Conservation (phyloP, 805 yeast species). For the Suhomyces vadensis region DNA sequence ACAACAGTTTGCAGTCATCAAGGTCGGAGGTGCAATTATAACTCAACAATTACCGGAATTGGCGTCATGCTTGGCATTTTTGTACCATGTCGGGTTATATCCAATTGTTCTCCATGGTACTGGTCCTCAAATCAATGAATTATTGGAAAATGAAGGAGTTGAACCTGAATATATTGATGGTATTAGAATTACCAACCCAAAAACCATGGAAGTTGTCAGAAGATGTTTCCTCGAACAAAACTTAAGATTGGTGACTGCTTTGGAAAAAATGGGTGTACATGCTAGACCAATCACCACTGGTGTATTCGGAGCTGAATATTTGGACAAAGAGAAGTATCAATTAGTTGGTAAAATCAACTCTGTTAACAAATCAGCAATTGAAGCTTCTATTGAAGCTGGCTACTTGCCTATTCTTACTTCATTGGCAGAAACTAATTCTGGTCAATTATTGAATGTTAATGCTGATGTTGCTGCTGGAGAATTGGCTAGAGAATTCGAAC, state of each 20-base stretch:
- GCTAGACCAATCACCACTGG: slow-evolving; percentile 99
- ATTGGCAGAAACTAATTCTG: slow-evolving; percentile 93
- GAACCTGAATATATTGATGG: slow-evolving; percentile 97
- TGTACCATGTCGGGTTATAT: slow-evolving; percentile 95
- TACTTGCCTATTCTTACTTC: slow-evolving; percentile 96
- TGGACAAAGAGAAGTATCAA: slow-evolving; percentile 87
- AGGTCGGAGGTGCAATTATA: slow-evolving; percentile 98
- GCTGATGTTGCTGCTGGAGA: slow-evolving; percentile 99
- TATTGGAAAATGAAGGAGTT: slow-evolving; percentile 89
- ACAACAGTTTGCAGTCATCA: slow-evolving; percentile 97
- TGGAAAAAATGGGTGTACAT: slow-evolving; percentile 94
- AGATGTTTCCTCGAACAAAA: slow-evolving; percentile 94
- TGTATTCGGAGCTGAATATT: slow-evolving; percentile 89
- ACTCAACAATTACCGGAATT: slow-evolving; percentile 91
- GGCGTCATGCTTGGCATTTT: slow-evolving; percentile 92
- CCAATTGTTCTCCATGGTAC: slow-evolving; percentile 98
- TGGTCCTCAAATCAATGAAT: slow-evolving; percentile 97
- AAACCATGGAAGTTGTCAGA: slow-evolving; percentile 95
- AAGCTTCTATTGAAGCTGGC: slow-evolving; percentile 93
- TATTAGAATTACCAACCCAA: slow-evolving; percentile 89
- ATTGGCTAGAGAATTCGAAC: slow-evolving; percentile 94
- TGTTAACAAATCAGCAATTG: slow-evolving; percentile 83
- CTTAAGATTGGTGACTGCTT: slow-evolving; percentile 89
- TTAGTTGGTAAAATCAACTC: slow-evolving; percentile 87
- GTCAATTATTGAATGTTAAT: slow-evolving; percentile 94